These are phyloP conservation scores for Globisporangium ultimum DNA, from an alignment of 352 stramenopile genomes.

Conservation along the genomic window DNA sequence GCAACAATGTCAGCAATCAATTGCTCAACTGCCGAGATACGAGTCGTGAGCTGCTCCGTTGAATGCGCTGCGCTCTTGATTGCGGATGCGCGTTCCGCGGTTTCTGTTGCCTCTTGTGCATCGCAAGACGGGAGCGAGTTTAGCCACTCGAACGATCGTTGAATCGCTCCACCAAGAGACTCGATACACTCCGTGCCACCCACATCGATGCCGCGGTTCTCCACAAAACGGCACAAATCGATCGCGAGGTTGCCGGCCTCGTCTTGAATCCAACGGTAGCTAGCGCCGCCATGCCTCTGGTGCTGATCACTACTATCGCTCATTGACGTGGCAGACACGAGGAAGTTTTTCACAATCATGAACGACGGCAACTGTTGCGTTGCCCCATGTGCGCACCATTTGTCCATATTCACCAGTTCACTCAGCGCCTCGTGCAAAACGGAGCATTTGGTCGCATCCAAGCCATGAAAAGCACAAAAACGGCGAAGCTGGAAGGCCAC, in stretches of 20 bases:
- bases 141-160: constrained; percentile 38
- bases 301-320: background rate
- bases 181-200: constrained; percentile 10
- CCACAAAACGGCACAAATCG: constrained; percentile 39
- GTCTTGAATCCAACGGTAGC: constrained; percentile 37
- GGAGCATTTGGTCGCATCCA: constrained; percentile 22
- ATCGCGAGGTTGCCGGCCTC: constrained; percentile 29
- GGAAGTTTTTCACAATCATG: constrained; percentile 32
- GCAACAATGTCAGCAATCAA: constrained; percentile 9
- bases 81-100: background rate
- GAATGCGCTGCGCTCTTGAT: background rate
- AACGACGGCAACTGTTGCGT: constrained; percentile 26
- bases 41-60: background rate
- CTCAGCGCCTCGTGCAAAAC: constrained; percentile 24
- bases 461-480: constrained; percentile 37
- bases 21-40: constrained; percentile 8
- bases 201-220: background rate
- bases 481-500: constrained; percentile 25
- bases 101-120: background rate
- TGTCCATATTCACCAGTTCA: constrained; percentile 26
- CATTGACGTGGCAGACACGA: constrained; percentile 7
- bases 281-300: background rate
- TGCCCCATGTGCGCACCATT: constrained; percentile 18
- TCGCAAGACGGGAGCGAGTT: constrained; percentile 24
- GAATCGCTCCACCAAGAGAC: constrained; percentile 20